phyloP scores from a whole-genome alignment of 768 basidiomycete genomes.

The Agrocybe pediades region DNA sequence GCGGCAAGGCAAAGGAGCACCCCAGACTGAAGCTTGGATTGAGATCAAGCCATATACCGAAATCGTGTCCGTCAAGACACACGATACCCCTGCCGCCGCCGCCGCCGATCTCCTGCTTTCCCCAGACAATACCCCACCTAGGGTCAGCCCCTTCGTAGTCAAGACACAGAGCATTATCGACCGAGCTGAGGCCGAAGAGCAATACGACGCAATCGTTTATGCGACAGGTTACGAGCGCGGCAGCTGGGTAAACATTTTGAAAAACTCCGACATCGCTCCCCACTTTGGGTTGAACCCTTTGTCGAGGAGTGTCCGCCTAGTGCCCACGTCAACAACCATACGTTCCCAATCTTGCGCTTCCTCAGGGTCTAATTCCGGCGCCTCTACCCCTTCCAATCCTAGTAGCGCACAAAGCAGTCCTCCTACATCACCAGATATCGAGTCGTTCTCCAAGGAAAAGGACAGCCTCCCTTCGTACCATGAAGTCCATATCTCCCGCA shows the following conservation, averaged over 20 bases:
- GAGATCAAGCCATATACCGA: constrained; percentile 40
- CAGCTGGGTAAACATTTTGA: constrained; percentile 45
- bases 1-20: constrained; percentile 25
- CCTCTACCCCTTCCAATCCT: constrained; percentile 17
- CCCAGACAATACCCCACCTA: constrained; percentile 5
- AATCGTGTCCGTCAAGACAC: constrained; percentile 18
- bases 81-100: not conserved
- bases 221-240: constrained; percentile 56
- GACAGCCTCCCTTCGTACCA: constrained; percentile 14
- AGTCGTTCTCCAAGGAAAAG: constrained; percentile 15
- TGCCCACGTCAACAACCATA: constrained; percentile 20
- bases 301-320: constrained; percentile 23
- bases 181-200: constrained; percentile 27
- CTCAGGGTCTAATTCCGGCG: constrained; percentile 10
- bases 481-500: constrained; percentile 38
- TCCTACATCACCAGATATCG: constrained; percentile 25
- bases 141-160: constrained; percentile 16
- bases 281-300: constrained; percentile 33
- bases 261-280: constrained; percentile 38
- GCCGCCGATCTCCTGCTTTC: constrained; percentile 20
- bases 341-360: constrained; percentile 15
- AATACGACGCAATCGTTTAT: constrained; percentile 51
- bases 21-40: constrained; percentile 28
- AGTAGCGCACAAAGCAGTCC: constrained; percentile 23
- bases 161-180: constrained; percentile 39